phyloP scores from a whole-genome alignment of 2,329 filamentous ascomycete genomes.

The Fusarium musae region DNA sequence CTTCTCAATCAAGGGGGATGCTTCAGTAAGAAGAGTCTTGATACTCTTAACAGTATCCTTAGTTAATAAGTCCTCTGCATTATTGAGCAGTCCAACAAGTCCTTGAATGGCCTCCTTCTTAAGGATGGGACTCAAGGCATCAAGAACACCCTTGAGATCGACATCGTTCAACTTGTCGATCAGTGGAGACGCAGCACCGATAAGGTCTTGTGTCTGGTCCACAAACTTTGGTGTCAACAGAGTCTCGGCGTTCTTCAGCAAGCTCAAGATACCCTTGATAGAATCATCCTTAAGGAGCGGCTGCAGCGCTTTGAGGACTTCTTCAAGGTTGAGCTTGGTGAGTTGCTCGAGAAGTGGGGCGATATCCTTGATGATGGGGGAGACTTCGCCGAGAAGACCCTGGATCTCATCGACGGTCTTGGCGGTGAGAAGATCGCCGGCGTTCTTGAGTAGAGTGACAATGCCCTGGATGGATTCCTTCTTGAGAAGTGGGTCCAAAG shows the following conservation, averaged over 20 bases:
- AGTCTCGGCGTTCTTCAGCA: constrained; percentile 49
- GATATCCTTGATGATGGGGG: constrained; percentile 44
- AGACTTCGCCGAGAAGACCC: constrained; percentile 50
- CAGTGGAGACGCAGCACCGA: constrained; percentile 22
- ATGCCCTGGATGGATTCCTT: constrained; percentile 44
- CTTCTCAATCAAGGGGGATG: constrained; percentile 8
- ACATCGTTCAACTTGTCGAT: constrained; percentile 21
- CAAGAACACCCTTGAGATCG: constrained; percentile 14
- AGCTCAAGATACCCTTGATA: constrained; percentile 34
- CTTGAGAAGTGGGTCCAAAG: constrained; percentile 43
- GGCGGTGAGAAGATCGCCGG: constrained; percentile 35
- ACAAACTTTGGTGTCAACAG: constrained; percentile 42
- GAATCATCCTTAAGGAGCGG: constrained; percentile 48
- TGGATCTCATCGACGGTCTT: constrained; percentile 44
- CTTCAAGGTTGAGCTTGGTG: constrained; percentile 50
- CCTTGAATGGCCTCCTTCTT: constrained; percentile 21
- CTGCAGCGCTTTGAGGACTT: constrained; percentile 47
- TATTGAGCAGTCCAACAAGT: not conserved
- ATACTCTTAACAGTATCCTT: constrained; percentile 18
- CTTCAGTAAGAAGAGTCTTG: constrained; percentile 7
- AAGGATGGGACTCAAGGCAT: constrained; percentile 8
- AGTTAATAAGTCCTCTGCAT: constrained; percentile 1
- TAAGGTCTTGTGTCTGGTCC: constrained; percentile 33
- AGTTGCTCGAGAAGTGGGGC: constrained; percentile 38
- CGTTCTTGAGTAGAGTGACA: constrained; percentile 41